phyloP scores from a whole-genome alignment of 2,329 filamentous ascomycete genomes.

The Fusarium beomiforme region DNA sequence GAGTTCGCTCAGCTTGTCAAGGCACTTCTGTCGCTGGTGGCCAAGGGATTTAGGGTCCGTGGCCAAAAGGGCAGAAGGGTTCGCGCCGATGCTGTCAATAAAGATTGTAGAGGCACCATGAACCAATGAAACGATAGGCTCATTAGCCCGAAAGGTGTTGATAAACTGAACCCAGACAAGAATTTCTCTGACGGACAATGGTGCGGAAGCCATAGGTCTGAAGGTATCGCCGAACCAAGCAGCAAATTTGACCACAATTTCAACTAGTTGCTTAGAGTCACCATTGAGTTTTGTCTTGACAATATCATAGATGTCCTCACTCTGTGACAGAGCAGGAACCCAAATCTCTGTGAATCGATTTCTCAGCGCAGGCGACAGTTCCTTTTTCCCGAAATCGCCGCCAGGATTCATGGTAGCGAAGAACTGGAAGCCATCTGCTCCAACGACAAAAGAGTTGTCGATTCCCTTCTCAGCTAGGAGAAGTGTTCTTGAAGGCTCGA shows the following conservation, averaged over 20 bases:
- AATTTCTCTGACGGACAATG: constrained; percentile 91
- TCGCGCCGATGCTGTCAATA: constrained; percentile 93
- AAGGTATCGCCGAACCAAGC: constrained; percentile 92
- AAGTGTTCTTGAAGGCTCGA: constrained; percentile 87
- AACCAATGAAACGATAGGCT: constrained; percentile 62
- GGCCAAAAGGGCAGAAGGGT: constrained; percentile 87
- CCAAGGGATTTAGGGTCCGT: constrained; percentile 75
- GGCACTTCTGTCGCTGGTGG: constrained; percentile 76
- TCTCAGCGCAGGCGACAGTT: constrained; percentile 91
- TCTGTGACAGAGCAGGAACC: constrained; percentile 88
- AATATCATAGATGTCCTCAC: constrained; percentile 88
- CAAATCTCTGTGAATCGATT: constrained; percentile 99
- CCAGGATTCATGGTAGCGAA: constrained; percentile 99
- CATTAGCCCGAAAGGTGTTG: constrained; percentile 68
- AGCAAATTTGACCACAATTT: constrained; percentile 83
- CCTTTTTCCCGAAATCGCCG: constrained; percentile 97
- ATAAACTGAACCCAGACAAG: constrained; percentile 94
- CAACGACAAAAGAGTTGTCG: constrained; percentile 81
- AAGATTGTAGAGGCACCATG: constrained; percentile 97
- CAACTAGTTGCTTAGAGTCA: constrained; percentile 66
- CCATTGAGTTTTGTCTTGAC: constrained; percentile 77
- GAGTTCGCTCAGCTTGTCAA: constrained; percentile 76
- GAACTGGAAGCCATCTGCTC: constrained; percentile 86
- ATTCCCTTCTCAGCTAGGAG: constrained; percentile 94
- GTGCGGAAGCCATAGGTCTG: constrained; percentile 76